Evolutionary conservation across 345 rosid genomes (phyloP).

Genomic region (Citropsis articulata): DNA sequence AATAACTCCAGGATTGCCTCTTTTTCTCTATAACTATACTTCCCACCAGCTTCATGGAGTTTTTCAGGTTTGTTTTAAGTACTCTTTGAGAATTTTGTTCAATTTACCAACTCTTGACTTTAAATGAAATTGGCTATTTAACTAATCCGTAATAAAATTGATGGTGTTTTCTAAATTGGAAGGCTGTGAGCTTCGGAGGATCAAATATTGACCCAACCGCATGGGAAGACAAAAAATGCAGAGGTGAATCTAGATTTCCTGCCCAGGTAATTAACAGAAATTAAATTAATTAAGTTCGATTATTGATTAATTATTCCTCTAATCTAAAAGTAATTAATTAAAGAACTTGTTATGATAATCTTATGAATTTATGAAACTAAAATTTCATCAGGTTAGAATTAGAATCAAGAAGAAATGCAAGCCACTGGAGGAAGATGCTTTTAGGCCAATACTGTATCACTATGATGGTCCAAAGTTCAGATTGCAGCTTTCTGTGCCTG

Average conservation of each 20-base stretch:
- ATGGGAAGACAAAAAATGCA: constrained; percentile 21
- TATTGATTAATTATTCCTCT: neutral
- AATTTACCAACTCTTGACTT: too few relatives aligned
- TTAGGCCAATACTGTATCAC: constrained; percentile 14
- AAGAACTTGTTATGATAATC: too few relatives aligned
- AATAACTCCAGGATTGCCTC: constrained; percentile 63
- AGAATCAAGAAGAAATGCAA: constrained; percentile 15
- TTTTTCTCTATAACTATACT: constrained; percentile 64
- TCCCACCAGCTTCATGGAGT: constrained; percentile 67
- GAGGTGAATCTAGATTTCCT: constrained; percentile 21
- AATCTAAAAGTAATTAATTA: neutral
- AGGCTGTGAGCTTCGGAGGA: constrained; percentile 22
- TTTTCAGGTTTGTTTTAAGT: constrained; percentile 40
- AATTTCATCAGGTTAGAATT: constrained; percentile 14
- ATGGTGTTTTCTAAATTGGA: neutral
- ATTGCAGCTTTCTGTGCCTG: constrained; percentile 16
- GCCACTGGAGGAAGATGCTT: constrained; percentile 16
- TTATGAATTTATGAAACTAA: neutral
- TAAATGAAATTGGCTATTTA: neutral
- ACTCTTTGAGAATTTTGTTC: neutral
- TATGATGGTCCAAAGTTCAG: constrained; percentile 16
- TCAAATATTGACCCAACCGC: constrained; percentile 22
- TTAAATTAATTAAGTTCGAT: neutral
- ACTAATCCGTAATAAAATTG: neutral
- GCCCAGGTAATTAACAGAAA: neutral